Base-by-base conservation (phyloP, 1,139 yeast species). In the Pichia cactophila region DNA sequence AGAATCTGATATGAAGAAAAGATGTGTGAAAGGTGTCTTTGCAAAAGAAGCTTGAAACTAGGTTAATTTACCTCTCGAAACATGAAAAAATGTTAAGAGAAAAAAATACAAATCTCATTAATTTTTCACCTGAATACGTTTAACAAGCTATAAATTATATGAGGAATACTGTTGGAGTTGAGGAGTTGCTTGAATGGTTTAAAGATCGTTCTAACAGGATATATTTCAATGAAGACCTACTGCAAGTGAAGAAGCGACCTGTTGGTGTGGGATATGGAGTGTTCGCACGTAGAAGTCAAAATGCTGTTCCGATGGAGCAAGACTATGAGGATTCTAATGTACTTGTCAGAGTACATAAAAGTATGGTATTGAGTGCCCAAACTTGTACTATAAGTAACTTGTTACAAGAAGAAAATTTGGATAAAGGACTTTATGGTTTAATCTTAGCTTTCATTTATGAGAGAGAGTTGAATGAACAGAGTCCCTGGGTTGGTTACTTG, bases 401-500 rank as follows among this genome's bases (percentile, higher is more conserved):
- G 26, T 63, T 89, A 35, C 67, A 73, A 14, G 96, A 86, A 38
- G 28, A 14, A 17, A 75, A 74, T 42, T 73, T 69, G 7, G 61
- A 84, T 8, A 76, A 75, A 36, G 92, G 92, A 0, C 79, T 86
- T 72, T 73, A 78, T 44, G 84, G 83, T 0, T 69, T 88, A 47
- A 78, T 85, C 12, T 58, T 87, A 11, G 80, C 90, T 0, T 85
- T 80, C 53, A 72, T 88, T 39, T 88, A 86, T 61, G 97, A 90
- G 62, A 67, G 69, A 40, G 64, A 73, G 6, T 58, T 65, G 12
- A 80, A 78, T 2, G 67, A 70, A 16, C 60, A 66, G 3, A 84
- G 95, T 14, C 96, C 96, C 3, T 90, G 97, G 97, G 72, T 56
- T 55, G 72, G 70, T 3, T 90, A 84, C 62, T 69, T 89, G 46